Conservation (phyloP, 148 eudicot species). For the Mesembryanthemum crystallinum region DNA sequence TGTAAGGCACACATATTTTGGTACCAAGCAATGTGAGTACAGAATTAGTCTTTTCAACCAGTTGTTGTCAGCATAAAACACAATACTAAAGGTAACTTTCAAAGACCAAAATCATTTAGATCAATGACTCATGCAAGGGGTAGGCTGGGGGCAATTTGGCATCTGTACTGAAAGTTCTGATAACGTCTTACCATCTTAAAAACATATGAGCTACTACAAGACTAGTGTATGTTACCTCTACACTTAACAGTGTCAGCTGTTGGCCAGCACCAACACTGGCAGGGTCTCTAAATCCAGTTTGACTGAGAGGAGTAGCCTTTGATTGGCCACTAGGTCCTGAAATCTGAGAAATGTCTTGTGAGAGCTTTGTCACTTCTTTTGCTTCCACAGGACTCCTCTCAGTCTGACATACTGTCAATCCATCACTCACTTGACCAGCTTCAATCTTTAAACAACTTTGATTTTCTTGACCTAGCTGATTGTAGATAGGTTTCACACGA, state of each 20-base stretch:
- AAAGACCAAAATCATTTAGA: neutral
- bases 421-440: slow-evolving; percentile 21
- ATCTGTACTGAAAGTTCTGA: neutral
- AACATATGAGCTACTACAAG: neutral
- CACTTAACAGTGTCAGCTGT: slow-evolving; percentile 79
- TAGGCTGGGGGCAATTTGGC: neutral
- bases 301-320: slow-evolving; percentile 84
- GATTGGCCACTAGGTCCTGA: slow-evolving; percentile 76
- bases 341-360: slow-evolving; percentile 74
- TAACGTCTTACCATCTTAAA: neutral
- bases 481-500: slow-evolving; percentile 20
- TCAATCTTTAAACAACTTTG: slow-evolving; percentile 20
- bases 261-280: slow-evolving; percentile 90
- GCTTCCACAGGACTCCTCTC: slow-evolving; percentile 25
- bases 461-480: slow-evolving; percentile 28
- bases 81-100: neutral
- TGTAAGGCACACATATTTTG: too few relatives aligned
- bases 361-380: slow-evolving; percentile 31
- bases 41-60: neutral
- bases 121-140: neutral
- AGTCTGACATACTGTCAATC: slow-evolving; percentile 17
- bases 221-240: slow-evolving; percentile 51
- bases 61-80: neutral
- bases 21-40: too few relatives aligned
- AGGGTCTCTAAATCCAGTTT: slow-evolving; percentile 90